A percentile compares a stretch with the other conserved stretches of the same genome.
These are phyloP conservation scores for Pilobolus umbonatus DNA, from an alignment of 192 early-diverging fungal species.

Conservation along the genomic window DNA sequence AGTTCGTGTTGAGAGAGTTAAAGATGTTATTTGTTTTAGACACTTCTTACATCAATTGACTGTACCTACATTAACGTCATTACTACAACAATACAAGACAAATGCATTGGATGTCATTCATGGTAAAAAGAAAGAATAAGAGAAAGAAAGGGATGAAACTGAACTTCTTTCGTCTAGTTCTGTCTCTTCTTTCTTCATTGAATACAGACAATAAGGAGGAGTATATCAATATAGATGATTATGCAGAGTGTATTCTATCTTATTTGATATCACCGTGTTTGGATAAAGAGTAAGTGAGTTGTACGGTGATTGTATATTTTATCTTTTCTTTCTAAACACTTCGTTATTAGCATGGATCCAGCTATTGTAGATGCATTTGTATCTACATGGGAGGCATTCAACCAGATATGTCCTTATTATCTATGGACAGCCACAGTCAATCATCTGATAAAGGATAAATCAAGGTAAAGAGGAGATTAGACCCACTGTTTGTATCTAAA, in stretches of 20 bases:
- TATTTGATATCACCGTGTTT: conserved; percentile 15
- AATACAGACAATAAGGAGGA: conserved; percentile 6
- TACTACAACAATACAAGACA: too few relatives aligned
- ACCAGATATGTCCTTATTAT: conserved; percentile 29
- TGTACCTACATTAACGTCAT: too few relatives aligned
- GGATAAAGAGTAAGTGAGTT: conserved; percentile 14
- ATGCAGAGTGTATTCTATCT: conserved; percentile 15
- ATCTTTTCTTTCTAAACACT: background rate
- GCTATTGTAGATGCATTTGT: conserved; percentile 20
- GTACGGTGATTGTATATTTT: too few relatives aligned
- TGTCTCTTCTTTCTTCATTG: conserved; percentile 12
- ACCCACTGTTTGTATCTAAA: background rate
- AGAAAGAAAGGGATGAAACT: background rate
- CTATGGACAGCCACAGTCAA: conserved; percentile 32
- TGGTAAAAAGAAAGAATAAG: background rate
- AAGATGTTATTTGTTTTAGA: background rate
- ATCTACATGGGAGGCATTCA: conserved; percentile 30
- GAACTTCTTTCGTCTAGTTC: background rate
- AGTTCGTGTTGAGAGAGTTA: background rate
- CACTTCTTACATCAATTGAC: conserved; percentile 7
- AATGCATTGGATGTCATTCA: background rate
- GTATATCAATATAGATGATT: conserved; percentile 1
- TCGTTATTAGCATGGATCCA: background rate
- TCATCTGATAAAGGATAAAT: conserved; percentile 1
- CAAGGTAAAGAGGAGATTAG: background rate